Base-by-base conservation (phyloP, 169 alveolate genomes). In the Plasmodium knowlesi region DNA sequence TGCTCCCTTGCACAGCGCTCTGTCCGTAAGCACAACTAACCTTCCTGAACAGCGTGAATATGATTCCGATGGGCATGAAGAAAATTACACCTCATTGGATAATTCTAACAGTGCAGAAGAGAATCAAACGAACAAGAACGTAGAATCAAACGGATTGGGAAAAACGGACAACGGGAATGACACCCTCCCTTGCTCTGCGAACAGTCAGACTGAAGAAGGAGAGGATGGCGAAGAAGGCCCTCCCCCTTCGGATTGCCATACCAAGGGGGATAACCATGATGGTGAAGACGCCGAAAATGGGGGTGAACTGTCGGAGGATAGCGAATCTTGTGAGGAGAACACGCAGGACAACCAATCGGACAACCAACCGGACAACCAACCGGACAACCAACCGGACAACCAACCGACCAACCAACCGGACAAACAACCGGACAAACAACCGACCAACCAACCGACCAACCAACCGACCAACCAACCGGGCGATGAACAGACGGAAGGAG, bases 121-220 rank as follows among this genome's bases (percentile, higher is more conserved):
- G n/a, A 28, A 67, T 39, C 76, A 22, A 67, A 22, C 12, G 30
- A 37, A 67, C n/a, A 67, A 25, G 39, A 67, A 67, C 30, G 37
- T 5, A 67, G 76, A 67, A 67, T 9, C 39, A 22, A 22, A 22
- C n/a, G 37, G 37, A 5, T 22, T 67, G 37, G 71, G 74, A 79
- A 96, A n/a, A 80, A 84, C 73, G 78, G 32, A 41, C 92, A 67
- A 30, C 71, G 50, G 41, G 76, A 67, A 67, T 22, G 39, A 22
- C 37, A 5, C 14, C 37, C 37, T n/a, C 76, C 25, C 32, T 3
- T 10, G 5, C n/a, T 28, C n/a, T 67, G 76, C n/a, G 37, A 28
- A 6, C 30, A 67, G 76, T 67, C 76, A 67, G 76, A 67, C 76
- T 8, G 37, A 67, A 61, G 34, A 22, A 67, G 30, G 30, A 5